A percentile compares a stretch with the other conserved stretches of the same genome.
These are phyloP conservation scores for Fusarium algeriense DNA, from an alignment of 2,329 filamentous ascomycete genomes.

Conservation along the genomic window DNA sequence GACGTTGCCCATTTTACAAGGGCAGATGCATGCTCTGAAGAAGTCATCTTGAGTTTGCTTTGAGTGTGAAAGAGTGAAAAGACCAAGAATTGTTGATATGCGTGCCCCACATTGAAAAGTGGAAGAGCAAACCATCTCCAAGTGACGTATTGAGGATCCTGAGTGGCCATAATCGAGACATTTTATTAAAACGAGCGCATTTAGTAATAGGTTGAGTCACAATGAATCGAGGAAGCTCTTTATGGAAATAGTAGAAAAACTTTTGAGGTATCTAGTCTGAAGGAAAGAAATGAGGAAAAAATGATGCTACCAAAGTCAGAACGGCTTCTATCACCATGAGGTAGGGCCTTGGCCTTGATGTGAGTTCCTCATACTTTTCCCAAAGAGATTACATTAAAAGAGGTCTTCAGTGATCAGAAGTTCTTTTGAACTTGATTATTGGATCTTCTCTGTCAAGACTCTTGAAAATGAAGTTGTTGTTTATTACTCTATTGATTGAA, in stretches of 20 bases:
- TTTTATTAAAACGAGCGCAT: not conserved
- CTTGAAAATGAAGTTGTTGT: not conserved
- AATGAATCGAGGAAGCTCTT: not conserved
- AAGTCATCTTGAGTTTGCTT: conserved; percentile 19
- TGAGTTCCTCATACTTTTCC: not conserved
- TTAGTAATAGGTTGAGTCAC: not conserved
- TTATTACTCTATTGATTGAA: not conserved
- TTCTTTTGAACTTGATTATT: not conserved
- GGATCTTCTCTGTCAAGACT: not conserved
- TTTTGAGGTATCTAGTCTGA: too few species aligned
- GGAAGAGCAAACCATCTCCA: conserved; percentile 23
- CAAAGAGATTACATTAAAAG: too few species aligned
- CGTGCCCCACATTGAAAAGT: conserved; percentile 37
- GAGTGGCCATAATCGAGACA: not conserved
- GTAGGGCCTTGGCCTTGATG: not conserved
- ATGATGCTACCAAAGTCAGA: too few species aligned
- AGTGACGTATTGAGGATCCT: conserved; percentile 18
- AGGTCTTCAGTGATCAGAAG: rapidly evolving
- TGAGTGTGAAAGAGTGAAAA: not conserved
- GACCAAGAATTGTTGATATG: conserved; percentile 14
- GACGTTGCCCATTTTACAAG: conserved; percentile 63
- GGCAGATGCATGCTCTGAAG: conserved; percentile 39
- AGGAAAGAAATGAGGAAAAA: too few species aligned
- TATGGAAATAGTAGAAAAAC: too few species aligned
- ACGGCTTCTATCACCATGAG: not conserved